Evolutionary conservation across 2,329 filamentous ascomycete species (phyloP), one percentile per base, ranked within the genome.

Genomic region (Trichoderma citrinoviride): DNA sequence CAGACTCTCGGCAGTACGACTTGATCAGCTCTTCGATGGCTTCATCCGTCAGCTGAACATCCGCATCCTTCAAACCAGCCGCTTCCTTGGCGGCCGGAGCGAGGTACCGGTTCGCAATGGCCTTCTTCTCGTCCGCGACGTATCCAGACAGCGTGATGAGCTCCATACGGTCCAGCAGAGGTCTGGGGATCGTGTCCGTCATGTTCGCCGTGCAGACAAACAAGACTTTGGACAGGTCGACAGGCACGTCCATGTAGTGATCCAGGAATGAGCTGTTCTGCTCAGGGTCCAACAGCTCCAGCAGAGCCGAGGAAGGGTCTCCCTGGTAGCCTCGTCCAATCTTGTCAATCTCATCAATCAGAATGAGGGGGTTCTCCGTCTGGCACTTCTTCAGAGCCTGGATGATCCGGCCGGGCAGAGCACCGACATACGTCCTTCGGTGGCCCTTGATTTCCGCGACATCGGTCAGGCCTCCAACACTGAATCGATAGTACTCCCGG

Each of bases 141-240:
- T 99, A 99, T 12, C 95, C 95, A 41, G 94, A 98, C 2, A 99
- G 84, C 68, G 96, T 88, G 70, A 99, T 99, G 72, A 98, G 87
- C 77, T 99, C 95, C 95, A 99, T 99, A 71, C 95, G 90, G 75
- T 99, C 95, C 17, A 98, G 84, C 0, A 99, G 83, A 3, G 95
- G 96, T 47, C 93, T 87, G 17, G 95, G 95, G 67, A 99, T 99
- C 0, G 95, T 99, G 73, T 99, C 95, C 0, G 93, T 97, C 90
- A 98, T 96, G 77, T 99, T 99, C 66, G 95, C 95, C 15, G 95
- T 99, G 83, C 95, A 99, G 47, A 99, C 95, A 75, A 99, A 99
- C 23, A 99, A 84, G 2, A 99, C 95, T 80, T 98, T 98, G 57
- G 93, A 97, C 57, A 99, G 83, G 75, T 99, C 95, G 6, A 99